These are phyloP conservation scores for Cladosporium halotolerans DNA, from an alignment of 2,329 filamentous ascomycete genomes.

Conservation along the genomic window DNA sequence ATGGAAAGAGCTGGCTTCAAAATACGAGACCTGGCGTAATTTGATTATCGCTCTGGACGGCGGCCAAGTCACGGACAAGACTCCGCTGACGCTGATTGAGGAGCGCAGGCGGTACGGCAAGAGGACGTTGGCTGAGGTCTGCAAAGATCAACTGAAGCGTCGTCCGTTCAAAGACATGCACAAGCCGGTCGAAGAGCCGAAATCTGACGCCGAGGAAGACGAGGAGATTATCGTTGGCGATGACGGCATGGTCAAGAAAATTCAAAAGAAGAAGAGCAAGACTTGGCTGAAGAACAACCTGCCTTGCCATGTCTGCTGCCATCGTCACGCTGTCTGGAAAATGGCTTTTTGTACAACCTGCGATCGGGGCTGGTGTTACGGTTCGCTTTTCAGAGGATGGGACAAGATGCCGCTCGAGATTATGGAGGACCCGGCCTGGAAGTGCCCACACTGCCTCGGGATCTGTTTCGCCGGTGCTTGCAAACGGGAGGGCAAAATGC, in stretches of 20 bases:
- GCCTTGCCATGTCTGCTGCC: conserved; percentile 75
- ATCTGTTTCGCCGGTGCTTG: conserved; percentile 86
- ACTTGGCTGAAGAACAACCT: conserved; percentile 45
- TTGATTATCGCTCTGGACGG: conserved; percentile 70
- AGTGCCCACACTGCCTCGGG: conserved; percentile 77
- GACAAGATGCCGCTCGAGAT: conserved; percentile 79
- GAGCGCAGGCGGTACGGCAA: conserved; percentile 61
- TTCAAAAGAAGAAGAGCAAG: conserved; percentile 53
- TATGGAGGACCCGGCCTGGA: conserved; percentile 76
- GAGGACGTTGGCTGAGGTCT: conserved; percentile 85
- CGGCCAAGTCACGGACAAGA: conserved; percentile 57
- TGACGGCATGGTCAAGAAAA: conserved; percentile 57
- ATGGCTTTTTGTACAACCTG: conserved; percentile 76
- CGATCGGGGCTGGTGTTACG: conserved; percentile 77
- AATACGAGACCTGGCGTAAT: conserved; percentile 76
- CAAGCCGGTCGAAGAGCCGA: conserved; percentile 45
- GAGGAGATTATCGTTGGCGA: conserved; percentile 57
- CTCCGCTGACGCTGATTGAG: conserved; percentile 63
- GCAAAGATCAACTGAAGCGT: conserved; percentile 74
- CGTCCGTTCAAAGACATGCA: conserved; percentile 80
- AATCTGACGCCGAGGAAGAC: conserved; percentile 40
- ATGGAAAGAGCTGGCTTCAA: conserved; percentile 69
- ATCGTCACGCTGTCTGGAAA: conserved; percentile 76
- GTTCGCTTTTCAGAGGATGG: conserved; percentile 84
- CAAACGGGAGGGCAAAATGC: conserved; percentile 60